Conservation (phyloP, 139 green algal species). For the Asterochloris erici region DNA sequence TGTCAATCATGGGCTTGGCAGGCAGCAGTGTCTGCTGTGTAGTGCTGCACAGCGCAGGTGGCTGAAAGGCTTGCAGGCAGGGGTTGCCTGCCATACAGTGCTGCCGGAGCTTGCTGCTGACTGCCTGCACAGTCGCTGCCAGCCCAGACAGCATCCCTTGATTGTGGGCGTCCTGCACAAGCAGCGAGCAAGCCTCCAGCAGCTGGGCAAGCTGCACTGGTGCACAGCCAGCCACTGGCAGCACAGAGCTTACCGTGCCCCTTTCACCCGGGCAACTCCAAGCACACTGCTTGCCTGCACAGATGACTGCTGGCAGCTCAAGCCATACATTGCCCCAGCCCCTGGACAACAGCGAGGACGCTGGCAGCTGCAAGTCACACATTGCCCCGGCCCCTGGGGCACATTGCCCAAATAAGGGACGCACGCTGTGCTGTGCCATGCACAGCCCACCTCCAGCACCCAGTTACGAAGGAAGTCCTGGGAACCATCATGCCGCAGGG, state of each 20-base stretch:
- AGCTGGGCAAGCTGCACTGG: no score
- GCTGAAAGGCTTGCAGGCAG: background rate
- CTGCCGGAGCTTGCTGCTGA: background rate
- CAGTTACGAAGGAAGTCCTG: conserved; percentile 69
- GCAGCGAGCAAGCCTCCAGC: no score
- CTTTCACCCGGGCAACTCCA: no score
- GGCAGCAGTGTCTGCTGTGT: background rate
- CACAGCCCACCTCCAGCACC: conserved; percentile 64
- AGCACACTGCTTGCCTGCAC: background rate
- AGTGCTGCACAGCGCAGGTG: background rate
- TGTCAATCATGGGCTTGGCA: background rate
- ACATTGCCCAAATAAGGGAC: background rate
- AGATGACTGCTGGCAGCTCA: background rate
- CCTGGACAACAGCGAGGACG: background rate
- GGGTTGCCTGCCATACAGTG: background rate
- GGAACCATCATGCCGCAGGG: conserved; percentile 75
- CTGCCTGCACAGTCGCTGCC: background rate
- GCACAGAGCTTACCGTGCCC: no score
- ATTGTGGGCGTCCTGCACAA: no score
- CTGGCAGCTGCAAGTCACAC: background rate
- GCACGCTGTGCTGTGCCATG: background rate
- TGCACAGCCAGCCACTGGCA: no score
- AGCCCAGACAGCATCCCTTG: no score
- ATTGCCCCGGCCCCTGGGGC: no score
- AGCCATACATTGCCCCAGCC: background rate